Percentiles rank a stretch among this genome's conserved stretches.
These are phyloP conservation scores for Mikania micrantha DNA, from an alignment of 129 eudicot genomes.

Conservation along the genomic window DNA sequence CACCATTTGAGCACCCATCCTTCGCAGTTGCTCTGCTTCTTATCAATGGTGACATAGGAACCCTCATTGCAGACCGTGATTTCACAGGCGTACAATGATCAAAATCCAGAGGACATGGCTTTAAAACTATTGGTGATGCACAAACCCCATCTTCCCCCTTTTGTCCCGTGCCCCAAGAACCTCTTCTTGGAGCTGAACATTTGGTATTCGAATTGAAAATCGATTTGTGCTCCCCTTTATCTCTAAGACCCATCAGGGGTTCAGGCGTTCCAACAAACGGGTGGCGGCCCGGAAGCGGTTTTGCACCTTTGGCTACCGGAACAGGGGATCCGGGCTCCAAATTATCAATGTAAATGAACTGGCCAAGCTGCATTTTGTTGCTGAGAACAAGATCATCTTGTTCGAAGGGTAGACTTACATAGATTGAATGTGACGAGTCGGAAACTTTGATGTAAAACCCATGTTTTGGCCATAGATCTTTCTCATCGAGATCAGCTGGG, in stretches of 20 bases:
- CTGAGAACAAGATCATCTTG: constrained; percentile 91
- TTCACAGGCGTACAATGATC: constrained; percentile 85
- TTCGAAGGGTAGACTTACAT: constrained; percentile 74
- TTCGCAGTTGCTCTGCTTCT: constrained; percentile 39
- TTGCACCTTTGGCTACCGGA: constrained; percentile 71
- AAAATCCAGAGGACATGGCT: constrained; percentile 78
- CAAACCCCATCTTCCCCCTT: constrained; percentile 34
- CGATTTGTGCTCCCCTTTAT: constrained; percentile 44
- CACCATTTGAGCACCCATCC: too few relatives aligned
- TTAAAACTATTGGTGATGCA: constrained; percentile 50
- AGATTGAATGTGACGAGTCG: constrained; percentile 88
- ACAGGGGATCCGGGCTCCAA: constrained; percentile 94
- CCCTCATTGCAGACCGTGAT: constrained; percentile 32
- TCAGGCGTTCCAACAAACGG: constrained; percentile 90
- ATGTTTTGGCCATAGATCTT: constrained; percentile 72
- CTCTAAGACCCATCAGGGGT: constrained; percentile 70
- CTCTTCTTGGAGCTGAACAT: constrained; percentile 46
- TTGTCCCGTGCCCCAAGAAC: constrained; percentile 75
- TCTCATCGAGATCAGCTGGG: constrained; percentile 93
- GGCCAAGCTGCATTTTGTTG: constrained; percentile 92
- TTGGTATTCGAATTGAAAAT: constrained; percentile 15
- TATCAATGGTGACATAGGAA: constrained; percentile 41
- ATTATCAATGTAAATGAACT: constrained; percentile 80
- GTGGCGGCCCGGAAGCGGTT: constrained; percentile 90
- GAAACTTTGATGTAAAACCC: constrained; percentile 90